Evolutionary conservation across 2,329 filamentous ascomycete genomes (phyloP), one percentile per base, ranked within the genome.

Genomic region (Trichophyton benhamiae): DNA sequence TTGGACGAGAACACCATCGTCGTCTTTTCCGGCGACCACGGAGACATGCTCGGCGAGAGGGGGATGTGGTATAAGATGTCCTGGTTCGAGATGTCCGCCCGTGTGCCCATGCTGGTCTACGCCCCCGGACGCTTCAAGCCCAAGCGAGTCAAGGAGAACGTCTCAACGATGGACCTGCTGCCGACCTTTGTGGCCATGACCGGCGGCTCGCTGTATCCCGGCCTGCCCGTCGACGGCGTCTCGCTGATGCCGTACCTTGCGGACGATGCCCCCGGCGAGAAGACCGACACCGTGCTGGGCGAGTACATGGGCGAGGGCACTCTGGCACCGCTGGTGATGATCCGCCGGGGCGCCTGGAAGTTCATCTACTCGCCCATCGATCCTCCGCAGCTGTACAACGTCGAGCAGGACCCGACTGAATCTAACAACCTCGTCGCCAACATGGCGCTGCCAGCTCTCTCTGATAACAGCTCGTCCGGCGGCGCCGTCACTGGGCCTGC

Each of bases 21-120:
- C 68, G 85, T 96, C 66, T 96, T 96, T 76, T 91, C 87, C 62
- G 91, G 91, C 52, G 91, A 96, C 72, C 91, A 96, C 70, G 91
- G 91, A 61, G 91, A 96, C 74, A 96, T 96, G 91, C 83, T 96
- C 6, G 91, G 91, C 63, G 91, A 96, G 78, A 86, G 90, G 60
- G 88, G 88, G 4, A 78, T 96, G 55, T 96, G 91, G 91, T 83
- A 96, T 80, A 96, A 96, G 81, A 96, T 96, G 91, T 90, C 85
- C 71, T 96, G 94, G 82, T 96, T 91, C 69, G 91, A 96, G 80
- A 87, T 87, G 46, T 95, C 90, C 11, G 89, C 90, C 53, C 87
- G 91, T 30, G 91, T 96, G 22, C 91, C 91, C 1, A 85, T 96
- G 71, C 80, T 96, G 66, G 82, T 96, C 72, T 87, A 90, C 74